Base-by-base conservation (phyloP, 1,284 basidiomycete genomes). In the Moniliella sp. region DNA sequence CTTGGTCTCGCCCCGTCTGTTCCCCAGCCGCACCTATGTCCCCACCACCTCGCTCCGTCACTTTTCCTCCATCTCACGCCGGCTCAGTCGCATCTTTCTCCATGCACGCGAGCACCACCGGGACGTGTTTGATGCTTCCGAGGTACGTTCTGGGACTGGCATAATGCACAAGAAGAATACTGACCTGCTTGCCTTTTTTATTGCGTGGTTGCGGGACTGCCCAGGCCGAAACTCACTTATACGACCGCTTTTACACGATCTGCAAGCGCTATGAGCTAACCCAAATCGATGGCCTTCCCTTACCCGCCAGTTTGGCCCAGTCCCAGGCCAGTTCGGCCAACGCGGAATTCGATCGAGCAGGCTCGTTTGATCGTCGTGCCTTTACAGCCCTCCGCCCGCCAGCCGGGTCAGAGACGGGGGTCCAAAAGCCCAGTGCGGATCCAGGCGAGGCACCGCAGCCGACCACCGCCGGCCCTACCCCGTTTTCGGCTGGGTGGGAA, bases 81-180 rank as follows among this genome's bases (percentile, higher is more conserved):
- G 88, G 7, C 71, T 94, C 2, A 83, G 83, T 4, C 73, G 88
- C 29, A 84, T 93, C 48, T 94, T 97, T 57, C 80, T 80, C 0
- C 88, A 97, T 61, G 82, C 84, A 1, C 88, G 81, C 65, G 52
- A 45, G 27, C 61, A 63, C 30, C 61, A 94, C 61, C 75, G 78
- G 36, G 84, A 88, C 50, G 72, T 75, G 0, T 93, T 86, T 50
- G 75, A 81, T 46, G 75, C 78, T 48, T 78, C 78, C 27, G 82
- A 88, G 62, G 58, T 61, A 21, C 7, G 21, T 23, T 15, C 27
- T 11, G 15, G n/a, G 1, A 2, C 25, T 14, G 1, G 8, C 4
- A n/a, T n/a, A n/a, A 27, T n/a, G 14, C 3, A 0, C 15, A 4
- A 35, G 4, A 4, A 13, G 27, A n/a, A 16, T 9, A n/a, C 5